Evolutionary conservation across 345 rosid genomes (phyloP).

Genomic region (Boechera stricta): DNA sequence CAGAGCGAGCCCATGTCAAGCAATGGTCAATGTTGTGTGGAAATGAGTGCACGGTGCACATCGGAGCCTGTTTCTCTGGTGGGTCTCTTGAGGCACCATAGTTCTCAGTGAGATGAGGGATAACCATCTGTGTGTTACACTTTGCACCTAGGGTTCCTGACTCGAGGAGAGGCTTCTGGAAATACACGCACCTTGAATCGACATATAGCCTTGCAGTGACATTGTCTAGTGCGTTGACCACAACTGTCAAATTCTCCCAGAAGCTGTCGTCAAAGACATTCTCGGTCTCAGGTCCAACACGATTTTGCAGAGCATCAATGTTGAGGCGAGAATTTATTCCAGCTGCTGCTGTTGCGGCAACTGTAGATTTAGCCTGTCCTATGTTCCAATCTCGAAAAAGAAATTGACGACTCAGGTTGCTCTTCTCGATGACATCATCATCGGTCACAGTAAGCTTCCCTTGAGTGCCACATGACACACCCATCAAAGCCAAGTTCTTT

Average conservation of each 20-base stretch:
- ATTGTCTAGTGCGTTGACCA: slow-evolving; percentile 86
- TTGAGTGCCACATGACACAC: slow-evolving; percentile 64
- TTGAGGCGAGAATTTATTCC: slow-evolving; percentile 69
- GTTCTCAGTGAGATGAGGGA: slow-evolving; percentile 91
- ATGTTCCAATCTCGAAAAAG: slow-evolving; percentile 83
- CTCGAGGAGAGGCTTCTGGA: slow-evolving; percentile 94
- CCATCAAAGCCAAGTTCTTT: slow-evolving; percentile 88
- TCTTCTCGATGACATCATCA: slow-evolving; percentile 84
- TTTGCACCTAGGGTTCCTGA: slow-evolving; percentile 91
- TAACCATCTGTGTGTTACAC: slow-evolving; percentile 98
- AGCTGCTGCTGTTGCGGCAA: slow-evolving; percentile 70
- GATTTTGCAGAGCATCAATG: slow-evolving; percentile 68
- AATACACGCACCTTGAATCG: slow-evolving; percentile 88
- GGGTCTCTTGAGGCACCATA: slow-evolving; percentile 96
- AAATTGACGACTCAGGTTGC: slow-evolving; percentile 80
- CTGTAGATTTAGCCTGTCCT: slow-evolving; percentile 83
- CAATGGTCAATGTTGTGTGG: slow-evolving; percentile 98
- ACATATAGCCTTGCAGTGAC: slow-evolving; percentile 91
- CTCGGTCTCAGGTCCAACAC: slow-evolving; percentile 68
- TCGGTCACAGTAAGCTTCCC: slow-evolving; percentile 76
- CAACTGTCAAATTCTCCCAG: slow-evolving; percentile 82
- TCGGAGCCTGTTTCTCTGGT: slow-evolving; percentile 96
- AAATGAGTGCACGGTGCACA: slow-evolving; percentile 96
- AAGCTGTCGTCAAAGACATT: slow-evolving; percentile 78
- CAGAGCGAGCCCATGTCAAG: slow-evolving; percentile 94